Base-by-base conservation (phyloP, 164 flowering plant species). In the Magnolia sinica region DNA sequence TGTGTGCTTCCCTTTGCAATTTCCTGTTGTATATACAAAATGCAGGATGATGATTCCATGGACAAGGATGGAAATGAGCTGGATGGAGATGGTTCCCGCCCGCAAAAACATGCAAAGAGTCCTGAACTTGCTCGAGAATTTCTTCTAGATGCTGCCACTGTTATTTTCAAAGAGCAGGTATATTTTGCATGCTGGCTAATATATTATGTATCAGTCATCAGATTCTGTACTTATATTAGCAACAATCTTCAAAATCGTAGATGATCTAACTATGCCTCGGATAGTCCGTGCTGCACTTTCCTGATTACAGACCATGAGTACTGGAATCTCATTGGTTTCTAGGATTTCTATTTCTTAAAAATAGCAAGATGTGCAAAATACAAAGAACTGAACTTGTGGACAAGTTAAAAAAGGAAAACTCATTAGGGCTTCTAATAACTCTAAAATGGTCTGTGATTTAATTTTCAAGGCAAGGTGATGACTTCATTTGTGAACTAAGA, bases 111-210 rank as follows among this genome's bases (percentile, higher is more conserved):
- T 90, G 99, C 98, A 51, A 96, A 96, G 91, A 96, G 98, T 89
- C 99, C 99, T 82, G 99, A 96, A 83, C 97, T 94, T 87, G 99
- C 99, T 82, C 88, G 98, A 74, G 97, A 96, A 76, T 96, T 96
- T 87, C 98, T 96, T 81, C 86, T 96, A n/a, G 99, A 96, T 90
- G 98, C 98, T 78, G 98, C 98, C 59, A 92, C 95, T 72, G 97
- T 96, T 69, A 94, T 96, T 79, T 96, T 94, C 73, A 96, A 96
- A 83, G 98, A 96, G 81, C 98, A 96, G 98, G 98, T 79, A 87
- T 76, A 82, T 74, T 50, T 27, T 58, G 14, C 50, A 24, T 68
- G 16, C 67, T 76, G n/a, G 45, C 23, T 29, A 19, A 31, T n/a
- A 10, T 45, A 20, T 3, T 70, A 22, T 45, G 45, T 70, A 19